Conservation (phyloP, 441 rosid genomes). For the Brassica hybrid region DNA sequence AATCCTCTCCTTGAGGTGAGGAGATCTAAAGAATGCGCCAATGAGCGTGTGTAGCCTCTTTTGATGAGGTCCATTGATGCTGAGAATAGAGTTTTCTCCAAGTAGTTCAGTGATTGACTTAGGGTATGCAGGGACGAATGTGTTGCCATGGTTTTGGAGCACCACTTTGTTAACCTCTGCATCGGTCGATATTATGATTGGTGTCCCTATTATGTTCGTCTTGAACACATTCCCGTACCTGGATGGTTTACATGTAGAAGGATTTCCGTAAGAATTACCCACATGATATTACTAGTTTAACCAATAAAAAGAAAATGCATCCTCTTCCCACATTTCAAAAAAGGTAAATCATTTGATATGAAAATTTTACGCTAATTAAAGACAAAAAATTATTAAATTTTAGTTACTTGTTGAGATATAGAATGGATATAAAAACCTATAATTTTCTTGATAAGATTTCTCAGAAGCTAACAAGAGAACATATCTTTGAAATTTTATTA, state of each 20-base stretch:
- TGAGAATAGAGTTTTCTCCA: slow-evolving; percentile 69
- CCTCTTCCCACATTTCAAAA: not conserved
- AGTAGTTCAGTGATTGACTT: slow-evolving; percentile 64
- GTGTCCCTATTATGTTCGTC: slow-evolving; percentile 75
- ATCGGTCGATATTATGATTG: slow-evolving; percentile 78
- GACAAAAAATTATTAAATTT: not conserved
- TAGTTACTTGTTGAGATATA: not conserved
- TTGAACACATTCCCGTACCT: slow-evolving; percentile 78
- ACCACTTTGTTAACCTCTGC: slow-evolving; percentile 77
- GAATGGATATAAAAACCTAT: not conserved
- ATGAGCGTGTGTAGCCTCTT: slow-evolving; percentile 66
- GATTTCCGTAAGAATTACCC: not conserved
- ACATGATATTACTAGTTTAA: not conserved
- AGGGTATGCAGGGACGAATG: slow-evolving; percentile 72
- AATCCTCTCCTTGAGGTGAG: slow-evolving; percentile 58
- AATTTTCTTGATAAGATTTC: not conserved
- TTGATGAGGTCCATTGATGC: slow-evolving; percentile 66
- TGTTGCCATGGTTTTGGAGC: slow-evolving; percentile 68
- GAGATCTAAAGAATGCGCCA: slow-evolving; percentile 68
- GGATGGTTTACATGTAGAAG: slow-evolving; percentile 11
- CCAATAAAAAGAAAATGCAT: slow-evolving; percentile 2
- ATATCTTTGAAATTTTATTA: not conserved
- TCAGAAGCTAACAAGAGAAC: slow-evolving; percentile 20
- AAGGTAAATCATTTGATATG: not conserved
- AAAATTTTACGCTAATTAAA: not conserved